These are phyloP conservation scores for Candida qinlingensis DNA, from an alignment of 805 yeast species.

Conservation along the genomic window DNA sequence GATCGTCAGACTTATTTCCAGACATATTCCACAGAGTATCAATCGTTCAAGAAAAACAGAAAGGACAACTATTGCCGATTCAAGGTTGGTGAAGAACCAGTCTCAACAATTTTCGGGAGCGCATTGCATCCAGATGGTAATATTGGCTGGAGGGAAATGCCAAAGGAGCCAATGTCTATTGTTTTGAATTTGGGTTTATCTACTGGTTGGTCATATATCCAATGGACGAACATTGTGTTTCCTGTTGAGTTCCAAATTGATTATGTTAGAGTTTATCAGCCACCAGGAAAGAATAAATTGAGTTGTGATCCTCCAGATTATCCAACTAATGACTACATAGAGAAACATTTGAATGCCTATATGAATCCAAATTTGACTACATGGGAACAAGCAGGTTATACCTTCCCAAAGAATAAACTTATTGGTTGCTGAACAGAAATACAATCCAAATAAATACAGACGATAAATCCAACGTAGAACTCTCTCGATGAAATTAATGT, in stretches of 20 bases:
- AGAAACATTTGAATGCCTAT: conserved; percentile 65
- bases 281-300: conserved; percentile 48
- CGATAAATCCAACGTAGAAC: background rate
- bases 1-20: conserved; percentile 51
- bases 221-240: conserved; percentile 77
- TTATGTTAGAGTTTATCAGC: conserved; percentile 91
- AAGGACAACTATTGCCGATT: conserved; percentile 74
- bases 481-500: background rate
- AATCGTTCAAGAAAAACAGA: conserved; percentile 45
- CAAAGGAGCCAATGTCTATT: conserved; percentile 92
- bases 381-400: conserved; percentile 75
- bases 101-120: conserved; percentile 64
- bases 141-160: conserved; percentile 71
- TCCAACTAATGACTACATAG: conserved; percentile 84
- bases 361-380: conserved; percentile 59
- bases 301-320: conserved; percentile 85
- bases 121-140: conserved; percentile 91
- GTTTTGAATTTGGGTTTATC: conserved; percentile 87
- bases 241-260: conserved; percentile 77
- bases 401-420: conserved; percentile 56
- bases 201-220: conserved; percentile 88
- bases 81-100: conserved; percentile 79
- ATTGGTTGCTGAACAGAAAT: conserved; percentile 30
- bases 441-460: background rate
- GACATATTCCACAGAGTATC: conserved; percentile 70